Conservation (phyloP, 2,329 filamentous ascomycete genomes). For the Colletotrichum echinochloae region DNA sequence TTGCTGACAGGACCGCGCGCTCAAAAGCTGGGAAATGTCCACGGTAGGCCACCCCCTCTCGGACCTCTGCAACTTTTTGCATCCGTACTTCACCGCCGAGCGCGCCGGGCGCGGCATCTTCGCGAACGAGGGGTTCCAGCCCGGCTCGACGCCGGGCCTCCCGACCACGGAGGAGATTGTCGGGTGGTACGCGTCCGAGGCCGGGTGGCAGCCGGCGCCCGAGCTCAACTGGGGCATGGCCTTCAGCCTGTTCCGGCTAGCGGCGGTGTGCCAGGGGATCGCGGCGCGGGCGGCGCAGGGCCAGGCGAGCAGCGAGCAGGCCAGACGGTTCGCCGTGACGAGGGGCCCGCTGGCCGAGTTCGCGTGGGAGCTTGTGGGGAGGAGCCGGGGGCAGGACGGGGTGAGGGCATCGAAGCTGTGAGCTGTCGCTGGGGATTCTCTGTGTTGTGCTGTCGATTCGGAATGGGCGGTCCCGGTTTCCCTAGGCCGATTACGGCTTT, state of each 20-base stretch:
- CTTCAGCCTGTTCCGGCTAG: conserved; percentile 71
- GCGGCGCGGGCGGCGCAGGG: conserved; percentile 85
- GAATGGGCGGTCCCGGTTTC: too few relatives aligned
- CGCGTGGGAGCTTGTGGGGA: conserved; percentile 78
- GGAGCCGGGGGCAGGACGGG: conserved; percentile 52
- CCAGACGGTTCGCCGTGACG: conserved; percentile 76
- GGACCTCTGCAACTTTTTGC: conserved; percentile 83
- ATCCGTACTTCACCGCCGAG: conserved; percentile 54
- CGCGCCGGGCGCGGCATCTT: conserved; percentile 46
- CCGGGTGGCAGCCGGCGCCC: conserved; percentile 76
- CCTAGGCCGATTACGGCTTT: too few relatives aligned
- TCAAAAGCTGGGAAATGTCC: conserved; percentile 89
- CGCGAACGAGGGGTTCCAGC: conserved; percentile 66
- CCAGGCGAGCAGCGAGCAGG: conserved; percentile 90
- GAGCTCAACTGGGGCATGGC: conserved; percentile 72
- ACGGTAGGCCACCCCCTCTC: conserved; percentile 96
- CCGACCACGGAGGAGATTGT: conserved; percentile 56
- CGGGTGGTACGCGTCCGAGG: conserved; percentile 58
- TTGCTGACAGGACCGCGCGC: not conserved
- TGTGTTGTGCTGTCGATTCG: not conserved
- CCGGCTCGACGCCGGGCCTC: conserved; percentile 74
- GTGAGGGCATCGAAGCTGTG: conserved; percentile 42
- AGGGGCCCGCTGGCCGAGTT: conserved; percentile 80
- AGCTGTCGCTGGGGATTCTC: not conserved
- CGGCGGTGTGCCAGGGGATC: conserved; percentile 85